Evolutionary conservation across 257 asterid species (phyloP).

Genomic region (Nicotiana undulata): DNA sequence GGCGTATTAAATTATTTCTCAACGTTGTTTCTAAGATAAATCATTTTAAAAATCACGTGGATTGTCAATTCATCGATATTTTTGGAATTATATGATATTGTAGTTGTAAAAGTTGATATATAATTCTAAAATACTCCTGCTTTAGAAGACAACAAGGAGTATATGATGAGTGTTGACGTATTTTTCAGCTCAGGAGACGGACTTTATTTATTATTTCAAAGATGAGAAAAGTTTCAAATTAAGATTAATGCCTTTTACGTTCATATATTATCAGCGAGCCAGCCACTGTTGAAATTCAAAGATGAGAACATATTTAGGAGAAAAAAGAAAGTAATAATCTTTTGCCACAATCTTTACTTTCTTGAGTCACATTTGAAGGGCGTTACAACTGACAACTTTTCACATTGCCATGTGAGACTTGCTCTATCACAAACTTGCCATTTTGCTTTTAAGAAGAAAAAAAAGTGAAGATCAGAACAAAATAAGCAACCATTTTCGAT

Average conservation of each 20-base stretch:
- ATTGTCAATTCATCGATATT: neutral
- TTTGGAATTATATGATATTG: neutral
- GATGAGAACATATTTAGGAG: neutral
- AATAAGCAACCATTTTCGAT: neutral
- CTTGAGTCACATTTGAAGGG: neutral
- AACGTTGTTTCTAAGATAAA: neutral
- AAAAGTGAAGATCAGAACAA: neutral
- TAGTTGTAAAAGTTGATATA: neutral
- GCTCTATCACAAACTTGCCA: neutral
- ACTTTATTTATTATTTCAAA: neutral
- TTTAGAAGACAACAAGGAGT: neutral
- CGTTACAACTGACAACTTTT: neutral
- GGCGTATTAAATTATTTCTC: neutral
- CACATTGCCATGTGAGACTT: neutral
- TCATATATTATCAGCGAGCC: neutral
- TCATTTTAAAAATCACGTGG: neutral
- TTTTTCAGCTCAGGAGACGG: too few species aligned
- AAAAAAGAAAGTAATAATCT: neutral
- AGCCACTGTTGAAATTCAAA: slow-evolving; percentile 2
- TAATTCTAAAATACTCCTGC: neutral
- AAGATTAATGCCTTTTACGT: neutral
- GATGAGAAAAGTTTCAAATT: neutral
- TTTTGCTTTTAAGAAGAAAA: neutral
- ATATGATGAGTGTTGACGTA: neutral
- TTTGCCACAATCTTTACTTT: neutral